These are phyloP conservation scores for Monosporozyma siamensis DNA, from an alignment of 805 yeast genomes.

Conservation along the genomic window DNA sequence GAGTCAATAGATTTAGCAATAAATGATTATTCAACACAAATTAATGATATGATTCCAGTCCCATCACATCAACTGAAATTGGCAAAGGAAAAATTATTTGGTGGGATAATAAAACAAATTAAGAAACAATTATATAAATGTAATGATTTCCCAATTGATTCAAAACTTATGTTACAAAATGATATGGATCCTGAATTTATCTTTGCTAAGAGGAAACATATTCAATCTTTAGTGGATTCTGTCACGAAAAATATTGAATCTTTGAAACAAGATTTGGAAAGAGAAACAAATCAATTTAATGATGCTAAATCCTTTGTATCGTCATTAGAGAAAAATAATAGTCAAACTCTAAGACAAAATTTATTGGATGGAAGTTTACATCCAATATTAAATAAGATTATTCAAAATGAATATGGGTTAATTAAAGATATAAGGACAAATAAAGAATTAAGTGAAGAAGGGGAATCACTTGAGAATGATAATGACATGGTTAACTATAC, in stretches of 20 bases:
- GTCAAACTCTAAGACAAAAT: constrained; percentile 13
- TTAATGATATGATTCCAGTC: too few relatives aligned
- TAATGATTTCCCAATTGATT: too few relatives aligned
- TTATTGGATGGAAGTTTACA: constrained; percentile 18
- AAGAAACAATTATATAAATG: constrained; percentile 14
- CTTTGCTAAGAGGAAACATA: constrained; percentile 23
- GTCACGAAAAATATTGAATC: constrained; percentile 16
- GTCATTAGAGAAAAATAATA: constrained; percentile 9
- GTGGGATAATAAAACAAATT: constrained; percentile 19
- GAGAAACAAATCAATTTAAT: constrained; percentile 14
- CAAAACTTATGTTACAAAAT: too few relatives aligned
- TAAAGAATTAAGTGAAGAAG: too few relatives aligned
- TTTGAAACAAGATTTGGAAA: constrained; percentile 16
- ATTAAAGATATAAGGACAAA: constrained; percentile 5
- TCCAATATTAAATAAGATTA: constrained; percentile 22
- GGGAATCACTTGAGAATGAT: background rate
- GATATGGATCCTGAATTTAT: constrained; percentile 27
- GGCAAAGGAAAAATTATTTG: constrained; percentile 19
- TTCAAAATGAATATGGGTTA: constrained; percentile 23
- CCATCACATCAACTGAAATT: too few relatives aligned
- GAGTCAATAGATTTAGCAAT: constrained; percentile 18
- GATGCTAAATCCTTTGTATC: constrained; percentile 9
- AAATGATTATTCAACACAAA: constrained; percentile 10
- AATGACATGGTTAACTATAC: background rate
- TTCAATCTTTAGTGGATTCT: constrained; percentile 17